Base-by-base conservation (phyloP, 2,329 filamentous ascomycete genomes). In the Rugonectria rugulosa region DNA sequence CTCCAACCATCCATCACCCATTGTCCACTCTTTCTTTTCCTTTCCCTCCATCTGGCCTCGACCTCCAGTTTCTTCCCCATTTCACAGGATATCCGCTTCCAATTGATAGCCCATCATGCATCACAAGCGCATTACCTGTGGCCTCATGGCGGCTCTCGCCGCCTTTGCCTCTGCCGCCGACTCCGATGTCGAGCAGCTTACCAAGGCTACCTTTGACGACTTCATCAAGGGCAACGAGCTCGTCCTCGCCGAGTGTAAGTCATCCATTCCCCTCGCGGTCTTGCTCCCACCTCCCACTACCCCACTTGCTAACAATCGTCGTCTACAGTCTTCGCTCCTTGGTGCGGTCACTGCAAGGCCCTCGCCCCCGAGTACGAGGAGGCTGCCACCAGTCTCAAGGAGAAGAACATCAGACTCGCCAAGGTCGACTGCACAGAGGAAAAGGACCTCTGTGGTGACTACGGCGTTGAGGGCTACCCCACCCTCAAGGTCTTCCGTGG, bases 401-500 rank as follows among this genome's bases (percentile, higher is more conserved):
- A 92, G 78, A 95, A 94, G 87, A 84, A 90, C 74, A 94, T 95
- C 77, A 85, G 84, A 72, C 83, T 96, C 53, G 89, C 84, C 77
- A 95, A 96, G 87, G 79, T 96, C 68, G 94, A 97, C 82, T 98
- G 95, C 85, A 98, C 94, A 72, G 92, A 90, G 75, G 91, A 99
- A 83, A 81, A 88, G 61, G 92, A 96, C 27, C 89, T 99, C 66
- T 99, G 95, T 87, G 86, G 92, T 77, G 81, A 86, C 68, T 91
- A 90, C 70, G 93, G 91, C 61, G 93, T 99, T 37, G 92, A 98
- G 83, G 95, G 95, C 64, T 99, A 99, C 84, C 95, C 95, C 61
- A 99, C 95, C 65, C 87, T 99, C 73, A 99, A 98, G 88, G 87
- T 99, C 79, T 99, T 99, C 92, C 92, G 94, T 70, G 94, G 95